Conservation (phyloP, 1,284 basidiomycete species). For the Vanrija humicola region DNA sequence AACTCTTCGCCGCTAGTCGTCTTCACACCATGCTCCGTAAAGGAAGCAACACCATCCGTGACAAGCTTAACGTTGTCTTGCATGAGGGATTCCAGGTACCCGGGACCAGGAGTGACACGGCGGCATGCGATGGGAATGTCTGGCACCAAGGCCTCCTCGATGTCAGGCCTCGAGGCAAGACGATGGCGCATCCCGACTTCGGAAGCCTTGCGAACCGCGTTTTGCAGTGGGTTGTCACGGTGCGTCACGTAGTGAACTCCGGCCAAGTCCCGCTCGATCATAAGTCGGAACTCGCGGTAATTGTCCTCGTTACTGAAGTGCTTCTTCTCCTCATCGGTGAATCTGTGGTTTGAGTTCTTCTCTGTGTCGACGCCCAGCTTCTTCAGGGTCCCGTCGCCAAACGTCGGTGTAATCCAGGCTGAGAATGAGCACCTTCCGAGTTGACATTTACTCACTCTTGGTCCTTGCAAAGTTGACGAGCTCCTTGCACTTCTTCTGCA, state of each 20-base stretch:
- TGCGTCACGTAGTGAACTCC: slow-evolving; percentile 11
- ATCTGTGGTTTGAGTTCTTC: slow-evolving; percentile 10
- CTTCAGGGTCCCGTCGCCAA: slow-evolving; percentile 16
- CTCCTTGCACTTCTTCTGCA: slow-evolving; percentile 17
- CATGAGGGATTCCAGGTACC: slow-evolving; percentile 39
- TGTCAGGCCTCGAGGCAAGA: slow-evolving; percentile 15
- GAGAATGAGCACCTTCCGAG: not conserved
- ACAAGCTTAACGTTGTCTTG: slow-evolving; percentile 30
- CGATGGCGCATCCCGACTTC: slow-evolving; percentile 19
- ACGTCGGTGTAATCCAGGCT: slow-evolving; percentile 28
- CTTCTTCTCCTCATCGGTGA: slow-evolving; percentile 25
- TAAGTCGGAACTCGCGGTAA: slow-evolving; percentile 24
- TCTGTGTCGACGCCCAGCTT: slow-evolving; percentile 3
- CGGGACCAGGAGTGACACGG: slow-evolving; percentile 39
- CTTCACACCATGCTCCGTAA: slow-evolving; percentile 26
- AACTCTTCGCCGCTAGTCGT: slow-evolving; percentile 17
- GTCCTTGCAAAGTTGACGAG: slow-evolving; percentile 28
- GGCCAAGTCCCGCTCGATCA: slow-evolving; percentile 19
- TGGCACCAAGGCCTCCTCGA: slow-evolving; percentile 22
- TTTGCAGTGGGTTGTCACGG: slow-evolving; percentile 21
- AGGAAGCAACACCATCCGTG: slow-evolving; percentile 16
- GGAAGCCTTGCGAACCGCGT: slow-evolving; percentile 1
- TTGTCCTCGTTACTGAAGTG: slow-evolving; percentile 14
- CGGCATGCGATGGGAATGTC: slow-evolving; percentile 31
- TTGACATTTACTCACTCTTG: slow-evolving; percentile 7